phyloP scores from a whole-genome alignment of 768 basidiomycete genomes.

The Leccinum rimulosum region DNA sequence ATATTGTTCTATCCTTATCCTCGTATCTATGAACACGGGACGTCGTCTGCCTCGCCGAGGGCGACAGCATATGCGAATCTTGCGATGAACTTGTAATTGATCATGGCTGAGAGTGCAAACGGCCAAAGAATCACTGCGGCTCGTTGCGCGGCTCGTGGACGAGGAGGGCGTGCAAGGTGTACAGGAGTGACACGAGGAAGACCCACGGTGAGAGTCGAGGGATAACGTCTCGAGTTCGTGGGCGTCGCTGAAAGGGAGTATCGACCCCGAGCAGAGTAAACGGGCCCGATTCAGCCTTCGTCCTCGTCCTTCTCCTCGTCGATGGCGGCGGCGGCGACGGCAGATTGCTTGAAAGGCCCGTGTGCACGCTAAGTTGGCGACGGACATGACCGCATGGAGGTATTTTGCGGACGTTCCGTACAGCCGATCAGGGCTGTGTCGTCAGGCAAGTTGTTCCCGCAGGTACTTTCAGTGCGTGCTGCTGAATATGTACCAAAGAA shows the following conservation, averaged over 20 bases:
- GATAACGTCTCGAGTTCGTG: conserved; percentile 1
- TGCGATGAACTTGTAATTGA: conserved; percentile 50
- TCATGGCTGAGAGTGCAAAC: conserved; percentile 50
- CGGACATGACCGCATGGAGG: no score
- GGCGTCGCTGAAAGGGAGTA: not conserved
- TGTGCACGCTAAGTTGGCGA: no score
- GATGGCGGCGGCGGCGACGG: no score
- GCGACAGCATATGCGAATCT: conserved; percentile 63
- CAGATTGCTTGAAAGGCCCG: no score
- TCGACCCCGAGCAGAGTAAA: no score
- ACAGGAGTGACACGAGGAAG: conserved; percentile 33
- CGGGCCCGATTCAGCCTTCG: no score
- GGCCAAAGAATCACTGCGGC: conserved; percentile 55
- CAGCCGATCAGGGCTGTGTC: no score
- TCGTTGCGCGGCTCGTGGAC: conserved; percentile 61
- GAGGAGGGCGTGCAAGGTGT: conserved; percentile 52
- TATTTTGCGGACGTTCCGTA: no score
- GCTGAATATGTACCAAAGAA: no score
- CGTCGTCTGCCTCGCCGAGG: conserved; percentile 55
- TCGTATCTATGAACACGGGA: conserved; percentile 68
- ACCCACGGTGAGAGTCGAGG: conserved; percentile 47
- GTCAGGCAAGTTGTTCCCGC: no score
- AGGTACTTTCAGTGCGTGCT: no score
- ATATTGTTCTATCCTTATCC: conserved; percentile 53
- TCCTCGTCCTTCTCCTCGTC: no score